Base-by-base conservation (phyloP, 345 rosid genomes). In the Lepidium didymum region DNA sequence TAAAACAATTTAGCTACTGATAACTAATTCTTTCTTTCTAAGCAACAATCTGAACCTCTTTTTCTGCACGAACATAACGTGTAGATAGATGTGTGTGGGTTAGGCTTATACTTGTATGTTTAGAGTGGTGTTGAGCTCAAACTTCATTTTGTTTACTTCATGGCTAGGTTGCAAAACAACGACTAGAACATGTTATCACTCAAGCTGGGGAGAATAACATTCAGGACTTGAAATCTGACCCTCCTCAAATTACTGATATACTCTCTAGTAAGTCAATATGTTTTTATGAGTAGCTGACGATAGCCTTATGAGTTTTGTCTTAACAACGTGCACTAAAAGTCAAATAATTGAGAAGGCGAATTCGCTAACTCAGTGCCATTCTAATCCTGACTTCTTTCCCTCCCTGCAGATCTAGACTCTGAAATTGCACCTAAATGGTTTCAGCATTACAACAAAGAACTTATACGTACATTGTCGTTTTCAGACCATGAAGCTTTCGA, bases 401-500 rank as follows among this genome's bases (percentile, higher is more conserved):
- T 44, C 25, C 25, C 56, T 83, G 77, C 88, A 94, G 99, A 83
- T 50, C 75, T 87, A 43, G 85, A 83, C 67, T 84, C 92, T 73
- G 90, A 89, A 77, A 74, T 83, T 69, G 56, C 82, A 54, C 96
- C 99, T 13, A 69, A 92, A 41, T 91, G 99, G 99, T 91, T 91
- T 83, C 85, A 87, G 58, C 68, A 75, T 79, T 83, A 91, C 75
- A 86, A 94, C 50, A 80, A 85, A 69, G 96, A 91, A 86, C 96
- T 91, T 57, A 81, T 86, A 47, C 81, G 77, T 18, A 74, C 84
- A 27, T 79, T 85, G 56, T 86, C 97, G 8, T 94, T 94, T 66
- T 87, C 97, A 9, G 96, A 91, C 10, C 97, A 94, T 58, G 97
- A 91, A 84, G 89, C 99, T 65, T 94, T 89, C 77, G 99, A 94